Evolutionary conservation across 495 filamentous ascomycete species (phyloP).

Genomic region (Jackrogersella multiformis): DNA sequence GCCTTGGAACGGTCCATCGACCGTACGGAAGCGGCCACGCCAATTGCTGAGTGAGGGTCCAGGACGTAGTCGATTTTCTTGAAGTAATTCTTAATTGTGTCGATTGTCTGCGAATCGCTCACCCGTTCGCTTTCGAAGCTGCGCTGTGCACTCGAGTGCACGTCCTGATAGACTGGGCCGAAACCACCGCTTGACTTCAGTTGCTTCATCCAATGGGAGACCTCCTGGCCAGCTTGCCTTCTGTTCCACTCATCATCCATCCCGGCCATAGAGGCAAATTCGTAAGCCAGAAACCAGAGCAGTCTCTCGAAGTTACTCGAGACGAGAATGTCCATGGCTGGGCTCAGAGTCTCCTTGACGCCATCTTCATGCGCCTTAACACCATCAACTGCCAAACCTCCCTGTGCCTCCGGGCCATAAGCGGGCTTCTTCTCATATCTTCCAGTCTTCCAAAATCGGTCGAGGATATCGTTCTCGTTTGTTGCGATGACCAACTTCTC

Average conservation of each 20-base stretch:
- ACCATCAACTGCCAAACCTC: constrained; percentile 67
- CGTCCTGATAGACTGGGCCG: constrained; percentile 68
- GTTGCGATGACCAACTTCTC: constrained; percentile 88
- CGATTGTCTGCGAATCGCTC: constrained; percentile 77
- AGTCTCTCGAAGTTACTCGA: constrained; percentile 95
- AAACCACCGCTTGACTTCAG: constrained; percentile 86
- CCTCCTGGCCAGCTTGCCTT: constrained; percentile 70
- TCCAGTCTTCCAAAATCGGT: constrained; percentile 85
- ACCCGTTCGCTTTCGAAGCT: constrained; percentile 87
- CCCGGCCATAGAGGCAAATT: constrained; percentile 61
- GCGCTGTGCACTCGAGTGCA: constrained; percentile 69
- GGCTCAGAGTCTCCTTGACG: constrained; percentile 85
- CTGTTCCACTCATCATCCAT: constrained; percentile 68
- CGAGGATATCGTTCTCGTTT: constrained; percentile 91
- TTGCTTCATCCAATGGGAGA: constrained; percentile 73
- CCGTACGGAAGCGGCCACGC: constrained; percentile 74
- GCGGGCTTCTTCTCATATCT: constrained; percentile 80
- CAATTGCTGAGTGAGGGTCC: constrained; percentile 92
- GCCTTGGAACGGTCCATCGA: constrained; percentile 65
- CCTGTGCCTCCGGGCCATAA: constrained; percentile 61
- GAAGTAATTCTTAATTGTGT: constrained; percentile 76
- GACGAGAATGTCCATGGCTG: constrained; percentile 97
- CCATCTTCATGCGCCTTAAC: constrained; percentile 72
- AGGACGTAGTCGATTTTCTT: constrained; percentile 75
- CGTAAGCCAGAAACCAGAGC: constrained; percentile 88